Conservation (phyloP, 2,329 filamentous ascomycete species). For the Aureobasidium sp. region DNA sequence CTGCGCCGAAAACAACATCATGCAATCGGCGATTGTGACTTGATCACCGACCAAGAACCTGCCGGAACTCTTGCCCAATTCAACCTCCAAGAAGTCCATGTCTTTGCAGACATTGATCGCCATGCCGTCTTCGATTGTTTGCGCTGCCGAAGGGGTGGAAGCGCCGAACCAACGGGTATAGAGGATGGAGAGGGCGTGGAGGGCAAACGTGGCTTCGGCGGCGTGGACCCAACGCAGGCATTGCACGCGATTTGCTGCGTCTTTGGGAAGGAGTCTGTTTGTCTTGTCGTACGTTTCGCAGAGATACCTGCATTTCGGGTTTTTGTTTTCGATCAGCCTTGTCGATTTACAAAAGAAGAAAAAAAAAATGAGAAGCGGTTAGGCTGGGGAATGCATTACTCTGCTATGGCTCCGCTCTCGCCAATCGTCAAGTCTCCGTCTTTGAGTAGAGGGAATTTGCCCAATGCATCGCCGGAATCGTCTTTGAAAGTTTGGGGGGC, state of each 20-base stretch:
- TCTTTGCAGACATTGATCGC: constrained; percentile 40
- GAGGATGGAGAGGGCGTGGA: constrained; percentile 40
- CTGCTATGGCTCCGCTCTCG: constrained; percentile 43
- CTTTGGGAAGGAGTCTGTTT: constrained; percentile 32
- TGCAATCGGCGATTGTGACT: constrained; percentile 39
- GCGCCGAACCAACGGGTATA: constrained; percentile 40
- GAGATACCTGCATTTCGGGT: too few species aligned
- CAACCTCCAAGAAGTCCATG: constrained; percentile 39
- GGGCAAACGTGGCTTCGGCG: constrained; percentile 41
- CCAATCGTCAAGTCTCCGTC: constrained; percentile 36
- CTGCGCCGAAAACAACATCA: constrained; percentile 38
- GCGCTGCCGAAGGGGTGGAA: constrained; percentile 24
- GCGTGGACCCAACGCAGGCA: constrained; percentile 41
- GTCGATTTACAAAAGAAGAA: too few species aligned
- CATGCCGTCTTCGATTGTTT: constrained; percentile 33
- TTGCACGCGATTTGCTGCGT: constrained; percentile 32
- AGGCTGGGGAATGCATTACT: constrained; percentile 30
- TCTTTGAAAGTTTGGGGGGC: constrained; percentile 40
- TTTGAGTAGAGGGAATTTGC: constrained; percentile 40
- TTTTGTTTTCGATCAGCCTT: too few species aligned
- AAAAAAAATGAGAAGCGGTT: too few species aligned
- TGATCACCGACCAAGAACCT: constrained; percentile 38
- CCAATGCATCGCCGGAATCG: constrained; percentile 35
- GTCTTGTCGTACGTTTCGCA: constrained; percentile 40
- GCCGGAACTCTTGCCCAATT: constrained; percentile 34